Evolutionary conservation across 768 basidiomycete genomes (phyloP).

Genomic region (Mycena polygramma): DNA sequence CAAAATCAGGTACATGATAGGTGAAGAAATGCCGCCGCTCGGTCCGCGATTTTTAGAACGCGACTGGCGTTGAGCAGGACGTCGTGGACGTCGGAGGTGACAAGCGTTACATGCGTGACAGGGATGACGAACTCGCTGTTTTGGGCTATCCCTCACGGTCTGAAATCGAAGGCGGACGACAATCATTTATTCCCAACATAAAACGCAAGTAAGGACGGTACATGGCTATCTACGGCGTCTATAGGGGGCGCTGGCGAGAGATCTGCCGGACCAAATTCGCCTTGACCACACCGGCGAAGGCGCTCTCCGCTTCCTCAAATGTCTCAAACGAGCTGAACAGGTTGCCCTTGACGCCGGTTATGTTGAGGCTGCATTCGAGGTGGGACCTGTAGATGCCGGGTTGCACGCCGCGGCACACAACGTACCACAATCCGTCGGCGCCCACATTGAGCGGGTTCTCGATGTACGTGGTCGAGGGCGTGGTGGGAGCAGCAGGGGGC

Average conservation of each 20-base stretch:
- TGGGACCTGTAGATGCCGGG: neutral
- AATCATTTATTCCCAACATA: too few relatives aligned
- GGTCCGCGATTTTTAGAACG: neutral
- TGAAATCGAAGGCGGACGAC: too few relatives aligned
- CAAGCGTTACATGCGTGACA: neutral
- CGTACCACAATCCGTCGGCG: constrained; percentile 3
- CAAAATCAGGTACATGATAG: neutral
- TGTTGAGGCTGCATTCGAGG: constrained; percentile 17
- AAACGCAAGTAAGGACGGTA: too few relatives aligned
- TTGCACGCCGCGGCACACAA: constrained; percentile 5
- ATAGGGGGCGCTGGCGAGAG: too few relatives aligned
- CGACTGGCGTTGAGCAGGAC: neutral
- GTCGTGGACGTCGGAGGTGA: neutral
- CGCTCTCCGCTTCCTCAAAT: neutral
- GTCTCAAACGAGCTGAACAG: neutral
- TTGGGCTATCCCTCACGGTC: too few relatives aligned
- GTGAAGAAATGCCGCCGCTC: too few relatives aligned
- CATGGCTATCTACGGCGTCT: too few relatives aligned
- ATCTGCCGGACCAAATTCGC: neutral
- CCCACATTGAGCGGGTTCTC: constrained; percentile 5
- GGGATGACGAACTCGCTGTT: neutral
- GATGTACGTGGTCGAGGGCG: neutral
- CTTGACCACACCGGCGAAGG: neutral
- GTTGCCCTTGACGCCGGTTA: neutral
- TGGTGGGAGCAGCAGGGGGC: too few relatives aligned